Evolutionary conservation across 768 basidiomycete species (phyloP).

Genomic region (Russula virescens): DNA sequence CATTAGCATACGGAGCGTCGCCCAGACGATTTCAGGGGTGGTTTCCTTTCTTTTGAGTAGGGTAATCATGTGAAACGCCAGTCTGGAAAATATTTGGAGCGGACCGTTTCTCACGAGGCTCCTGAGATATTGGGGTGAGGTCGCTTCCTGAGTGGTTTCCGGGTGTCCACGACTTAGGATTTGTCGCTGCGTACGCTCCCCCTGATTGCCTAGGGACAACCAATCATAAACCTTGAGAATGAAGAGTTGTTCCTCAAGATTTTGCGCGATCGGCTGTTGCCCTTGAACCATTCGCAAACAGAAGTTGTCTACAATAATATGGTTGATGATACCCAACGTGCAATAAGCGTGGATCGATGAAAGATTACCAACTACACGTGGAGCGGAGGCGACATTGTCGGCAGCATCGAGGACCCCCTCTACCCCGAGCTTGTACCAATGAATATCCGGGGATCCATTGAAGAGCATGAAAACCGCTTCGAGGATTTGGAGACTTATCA

Average conservation of each 20-base stretch:
- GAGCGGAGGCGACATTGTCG: not conserved
- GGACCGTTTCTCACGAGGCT: not conserved
- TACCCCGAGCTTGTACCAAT: not conserved
- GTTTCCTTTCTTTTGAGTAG: not conserved
- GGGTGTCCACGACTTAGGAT: not conserved
- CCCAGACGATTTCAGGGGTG: not conserved
- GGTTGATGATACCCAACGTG: not conserved
- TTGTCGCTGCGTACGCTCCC: not conserved
- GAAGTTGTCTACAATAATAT: not conserved
- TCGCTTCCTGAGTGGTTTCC: not conserved
- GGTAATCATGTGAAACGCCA: not conserved
- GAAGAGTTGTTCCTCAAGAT: not conserved
- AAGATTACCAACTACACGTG: not conserved
- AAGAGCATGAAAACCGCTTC: not conserved
- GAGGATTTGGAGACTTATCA: not conserved
- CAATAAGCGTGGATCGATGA: not conserved
- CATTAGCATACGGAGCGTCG: not conserved
- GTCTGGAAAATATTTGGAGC: constrained; percentile 1
- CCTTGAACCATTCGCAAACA: not conserved
- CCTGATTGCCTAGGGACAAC: not conserved
- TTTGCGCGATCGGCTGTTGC: not conserved
- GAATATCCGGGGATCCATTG: not conserved
- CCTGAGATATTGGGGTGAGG: not conserved
- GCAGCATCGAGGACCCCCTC: not conserved
- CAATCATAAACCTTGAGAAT: not conserved